Percentiles rank a stretch among this genome's conserved stretches.
phyloP scores from a whole-genome alignment of 2,329 filamentous ascomycete species.

The Dothideomycetes sp. region DNA sequence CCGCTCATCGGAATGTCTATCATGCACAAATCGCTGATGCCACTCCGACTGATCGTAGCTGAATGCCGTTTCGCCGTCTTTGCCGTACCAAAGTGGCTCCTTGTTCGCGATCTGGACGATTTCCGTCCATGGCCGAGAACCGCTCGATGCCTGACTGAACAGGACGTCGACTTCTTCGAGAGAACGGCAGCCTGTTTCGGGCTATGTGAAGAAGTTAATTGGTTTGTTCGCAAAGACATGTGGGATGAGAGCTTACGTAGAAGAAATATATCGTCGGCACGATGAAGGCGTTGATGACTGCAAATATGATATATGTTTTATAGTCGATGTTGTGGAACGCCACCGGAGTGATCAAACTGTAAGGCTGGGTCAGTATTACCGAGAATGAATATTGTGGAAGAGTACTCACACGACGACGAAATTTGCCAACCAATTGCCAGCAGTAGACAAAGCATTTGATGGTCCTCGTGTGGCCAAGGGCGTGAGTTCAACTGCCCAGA shows the following conservation, averaged over 20 bases:
- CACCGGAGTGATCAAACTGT: slow-evolving; percentile 13
- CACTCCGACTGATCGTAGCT: slow-evolving; percentile 29
- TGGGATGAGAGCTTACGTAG: background rate
- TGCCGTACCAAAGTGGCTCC: slow-evolving; percentile 45
- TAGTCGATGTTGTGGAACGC: slow-evolving; percentile 17
- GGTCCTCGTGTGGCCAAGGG: slow-evolving; percentile 47
- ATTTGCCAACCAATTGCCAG: slow-evolving; percentile 50
- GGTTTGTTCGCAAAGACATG: background rate
- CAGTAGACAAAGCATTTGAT: slow-evolving; percentile 53
- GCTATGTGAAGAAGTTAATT: slow-evolving; percentile 29
- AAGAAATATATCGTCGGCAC: slow-evolving; percentile 2
- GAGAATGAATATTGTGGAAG: background rate
- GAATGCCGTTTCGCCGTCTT: slow-evolving; percentile 43
- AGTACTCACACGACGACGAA: slow-evolving; percentile 26
- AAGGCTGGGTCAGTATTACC: no score
- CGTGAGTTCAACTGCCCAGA: slow-evolving; percentile 52
- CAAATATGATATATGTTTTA: slow-evolving; percentile 25
- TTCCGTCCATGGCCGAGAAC: slow-evolving; percentile 37
- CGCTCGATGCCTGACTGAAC: slow-evolving; percentile 36
- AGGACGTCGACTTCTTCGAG: slow-evolving; percentile 62
- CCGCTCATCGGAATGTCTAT: slow-evolving; percentile 1
- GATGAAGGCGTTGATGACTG: slow-evolving; percentile 23
- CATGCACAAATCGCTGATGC: slow-evolving; percentile 17
- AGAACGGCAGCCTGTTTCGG: slow-evolving; percentile 43
- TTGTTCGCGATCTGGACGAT: slow-evolving; percentile 39